Percentiles rank a stretch among this genome's conserved stretches.
Evolutionary conservation across 192 early-diverging fungal species (phyloP).

Genomic region (Coemansia sp.): DNA sequence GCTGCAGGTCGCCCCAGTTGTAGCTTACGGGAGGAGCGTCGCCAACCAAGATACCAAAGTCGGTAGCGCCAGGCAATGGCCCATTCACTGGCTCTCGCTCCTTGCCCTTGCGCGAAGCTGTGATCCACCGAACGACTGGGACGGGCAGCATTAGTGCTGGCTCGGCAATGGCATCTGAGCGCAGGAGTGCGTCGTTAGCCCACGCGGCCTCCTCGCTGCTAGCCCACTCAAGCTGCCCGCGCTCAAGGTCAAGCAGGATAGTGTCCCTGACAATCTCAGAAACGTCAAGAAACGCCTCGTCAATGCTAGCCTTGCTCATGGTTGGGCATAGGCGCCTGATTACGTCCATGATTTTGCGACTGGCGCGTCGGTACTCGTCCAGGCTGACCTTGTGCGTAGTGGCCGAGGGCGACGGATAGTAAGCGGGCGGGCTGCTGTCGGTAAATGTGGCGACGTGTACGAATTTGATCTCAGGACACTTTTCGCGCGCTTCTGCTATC

Average conservation of each 20-base stretch:
- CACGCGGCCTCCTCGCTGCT: neutral
- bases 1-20: constrained; percentile 79
- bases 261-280: constrained; percentile 66
- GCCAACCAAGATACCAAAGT: constrained; percentile 57
- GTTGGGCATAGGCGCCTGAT: constrained; percentile 61
- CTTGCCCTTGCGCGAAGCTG: constrained; percentile 47
- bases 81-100: constrained; percentile 35
- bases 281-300: constrained; percentile 91
- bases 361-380: constrained; percentile 78
- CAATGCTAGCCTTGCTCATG: constrained; percentile 75
- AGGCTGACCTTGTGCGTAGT: constrained; percentile 90
- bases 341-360: constrained; percentile 72
- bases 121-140: constrained; percentile 36
- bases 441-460: constrained; percentile 87
- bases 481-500: constrained; percentile 35
- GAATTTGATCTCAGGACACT: constrained; percentile 66
- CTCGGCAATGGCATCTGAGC: neutral
- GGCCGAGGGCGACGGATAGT: constrained; percentile 67
- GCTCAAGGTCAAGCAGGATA: constrained; percentile 38
- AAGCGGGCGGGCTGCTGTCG: constrained; percentile 65
- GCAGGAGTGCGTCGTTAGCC: neutral
- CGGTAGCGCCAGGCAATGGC: constrained; percentile 19
- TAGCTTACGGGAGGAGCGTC: constrained; percentile 23
- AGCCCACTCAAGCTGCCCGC: constrained; percentile 20
- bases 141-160: neutral